phyloP scores from a whole-genome alignment of 31 red algal species.

The Odonthalia washingtoniensis region DNA sequence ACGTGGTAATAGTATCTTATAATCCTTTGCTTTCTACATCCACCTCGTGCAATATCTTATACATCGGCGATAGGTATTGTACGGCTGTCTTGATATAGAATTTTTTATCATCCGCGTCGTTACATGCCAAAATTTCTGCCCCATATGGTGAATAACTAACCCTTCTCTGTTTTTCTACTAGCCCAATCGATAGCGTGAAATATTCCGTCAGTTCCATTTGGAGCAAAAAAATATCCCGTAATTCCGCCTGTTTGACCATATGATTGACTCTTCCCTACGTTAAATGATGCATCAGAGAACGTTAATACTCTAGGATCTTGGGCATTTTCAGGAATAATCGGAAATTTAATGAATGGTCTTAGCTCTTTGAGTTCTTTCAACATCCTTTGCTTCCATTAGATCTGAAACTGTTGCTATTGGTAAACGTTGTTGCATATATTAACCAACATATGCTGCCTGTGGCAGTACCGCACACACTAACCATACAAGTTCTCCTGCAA shows the following conservation, averaged over 20 bases:
- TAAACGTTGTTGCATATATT: neutral
- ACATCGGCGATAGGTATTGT: neutral
- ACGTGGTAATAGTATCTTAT: neutral
- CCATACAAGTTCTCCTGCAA: conserved; percentile 8
- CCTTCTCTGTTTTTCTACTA: neutral
- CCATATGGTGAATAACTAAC: too few relatives aligned
- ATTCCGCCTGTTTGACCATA: conserved; percentile 19
- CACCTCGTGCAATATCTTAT: neutral
- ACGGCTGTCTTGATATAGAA: too few relatives aligned
- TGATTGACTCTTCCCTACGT: neutral
- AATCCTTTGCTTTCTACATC: neutral
- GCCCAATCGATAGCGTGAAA: neutral
- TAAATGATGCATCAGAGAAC: conserved; percentile 30
- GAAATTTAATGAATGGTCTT: neutral
- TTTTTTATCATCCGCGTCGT: too few relatives aligned
- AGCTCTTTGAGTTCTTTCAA: neutral
- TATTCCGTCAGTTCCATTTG: neutral
- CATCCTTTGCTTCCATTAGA: neutral
- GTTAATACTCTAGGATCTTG: neutral
- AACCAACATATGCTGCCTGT: conserved; percentile 5
- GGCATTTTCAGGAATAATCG: neutral
- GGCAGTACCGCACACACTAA: neutral
- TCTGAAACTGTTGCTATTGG: neutral
- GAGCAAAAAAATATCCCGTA: neutral
- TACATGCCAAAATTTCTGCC: too few relatives aligned